These are phyloP conservation scores for Eleusine coracana DNA, from an alignment of 176 grass and related monocot species.

Conservation along the genomic window DNA sequence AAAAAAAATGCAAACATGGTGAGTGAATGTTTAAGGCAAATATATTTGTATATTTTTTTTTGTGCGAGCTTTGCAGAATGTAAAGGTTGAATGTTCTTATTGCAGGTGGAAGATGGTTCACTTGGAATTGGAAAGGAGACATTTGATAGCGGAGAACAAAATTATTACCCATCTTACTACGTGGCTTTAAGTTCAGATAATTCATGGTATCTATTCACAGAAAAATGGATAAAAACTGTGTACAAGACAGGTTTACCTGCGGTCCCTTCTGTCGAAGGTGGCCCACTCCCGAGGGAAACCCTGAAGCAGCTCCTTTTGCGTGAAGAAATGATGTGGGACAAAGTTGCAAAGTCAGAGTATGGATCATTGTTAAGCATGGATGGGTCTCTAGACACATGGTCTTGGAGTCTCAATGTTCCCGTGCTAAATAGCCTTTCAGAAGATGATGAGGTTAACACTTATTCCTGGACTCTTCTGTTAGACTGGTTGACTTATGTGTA, in stretches of 20 bases:
- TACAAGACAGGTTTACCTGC: conserved; percentile 79
- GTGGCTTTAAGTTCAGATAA: conserved; percentile 98
- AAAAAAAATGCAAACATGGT: conserved; percentile 69
- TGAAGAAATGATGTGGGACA: conserved; percentile 86
- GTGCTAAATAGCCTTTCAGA: conserved; percentile 89
- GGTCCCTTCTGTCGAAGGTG: conserved; percentile 70
- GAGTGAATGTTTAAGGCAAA: conserved; percentile 4
- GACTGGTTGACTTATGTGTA: conserved; percentile 9
- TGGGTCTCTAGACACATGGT: conserved; percentile 97
- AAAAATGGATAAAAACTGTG: conserved; percentile 90
- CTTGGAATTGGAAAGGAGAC: conserved; percentile 44
- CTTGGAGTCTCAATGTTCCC: conserved; percentile 97
- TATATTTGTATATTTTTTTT: background rate
- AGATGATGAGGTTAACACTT: conserved; percentile 75
- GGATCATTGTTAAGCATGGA: conserved; percentile 86
- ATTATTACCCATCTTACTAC: conserved; percentile 65
- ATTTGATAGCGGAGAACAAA: conserved; percentile 42
- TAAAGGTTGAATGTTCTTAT: conserved; percentile 15
- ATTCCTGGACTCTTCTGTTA: conserved; percentile 22
- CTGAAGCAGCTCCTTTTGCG: conserved; percentile 76
- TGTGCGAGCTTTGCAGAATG: conserved; percentile 3
- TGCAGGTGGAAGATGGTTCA: conserved; percentile 64
- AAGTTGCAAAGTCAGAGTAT: conserved; percentile 84
- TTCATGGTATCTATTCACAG: conserved; percentile 97
- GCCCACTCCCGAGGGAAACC: conserved; percentile 65